These are phyloP conservation scores for Trichosanthes truncata DNA, from an alignment of 306 rosid species.

Conservation along the genomic window DNA sequence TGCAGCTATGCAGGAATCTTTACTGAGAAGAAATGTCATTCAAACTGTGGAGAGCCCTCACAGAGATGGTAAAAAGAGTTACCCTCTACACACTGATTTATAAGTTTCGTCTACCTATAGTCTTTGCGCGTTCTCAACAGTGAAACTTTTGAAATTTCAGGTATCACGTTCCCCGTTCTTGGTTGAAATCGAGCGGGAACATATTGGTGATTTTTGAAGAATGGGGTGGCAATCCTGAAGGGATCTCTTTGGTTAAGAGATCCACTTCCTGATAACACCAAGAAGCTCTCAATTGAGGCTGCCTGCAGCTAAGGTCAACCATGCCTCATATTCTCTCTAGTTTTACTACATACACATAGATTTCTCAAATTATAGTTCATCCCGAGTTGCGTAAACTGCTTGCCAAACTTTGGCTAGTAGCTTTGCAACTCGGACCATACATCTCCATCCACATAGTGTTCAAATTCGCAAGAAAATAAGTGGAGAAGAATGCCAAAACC, in stretches of 20 bases:
- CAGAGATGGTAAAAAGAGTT: slow-evolving; percentile 72
- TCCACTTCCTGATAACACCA: slow-evolving; percentile 42
- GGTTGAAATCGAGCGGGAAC: slow-evolving; percentile 64
- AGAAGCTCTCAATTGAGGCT: slow-evolving; percentile 50
- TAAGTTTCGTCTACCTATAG: not conserved
- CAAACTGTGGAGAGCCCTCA: slow-evolving; percentile 71
- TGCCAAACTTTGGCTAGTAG: not conserved
- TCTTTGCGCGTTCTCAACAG: too few relatives aligned
- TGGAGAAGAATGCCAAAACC: slow-evolving; percentile 13
- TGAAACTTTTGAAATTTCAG: slow-evolving; percentile 24
- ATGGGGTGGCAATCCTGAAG: slow-evolving; percentile 74
- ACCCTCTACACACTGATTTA: not conserved
- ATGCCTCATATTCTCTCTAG: slow-evolving; percentile 11
- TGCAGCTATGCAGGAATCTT: slow-evolving; percentile 76
- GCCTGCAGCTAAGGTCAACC: slow-evolving; percentile 34
- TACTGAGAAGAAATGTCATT: slow-evolving; percentile 50
- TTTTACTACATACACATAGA: not conserved
- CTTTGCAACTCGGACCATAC: not conserved
- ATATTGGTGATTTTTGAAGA: slow-evolving; percentile 80
- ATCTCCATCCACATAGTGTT: not conserved
- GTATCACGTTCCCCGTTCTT: slow-evolving; percentile 90
- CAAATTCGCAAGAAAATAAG: not conserved
- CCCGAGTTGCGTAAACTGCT: not conserved
- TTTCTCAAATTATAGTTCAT: not conserved
- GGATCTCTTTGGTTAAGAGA: slow-evolving; percentile 65